Evolutionary conservation across 805 yeast genomes (phyloP), one percentile per base, ranked within the genome.

Genomic region (Candida michaelii): DNA sequence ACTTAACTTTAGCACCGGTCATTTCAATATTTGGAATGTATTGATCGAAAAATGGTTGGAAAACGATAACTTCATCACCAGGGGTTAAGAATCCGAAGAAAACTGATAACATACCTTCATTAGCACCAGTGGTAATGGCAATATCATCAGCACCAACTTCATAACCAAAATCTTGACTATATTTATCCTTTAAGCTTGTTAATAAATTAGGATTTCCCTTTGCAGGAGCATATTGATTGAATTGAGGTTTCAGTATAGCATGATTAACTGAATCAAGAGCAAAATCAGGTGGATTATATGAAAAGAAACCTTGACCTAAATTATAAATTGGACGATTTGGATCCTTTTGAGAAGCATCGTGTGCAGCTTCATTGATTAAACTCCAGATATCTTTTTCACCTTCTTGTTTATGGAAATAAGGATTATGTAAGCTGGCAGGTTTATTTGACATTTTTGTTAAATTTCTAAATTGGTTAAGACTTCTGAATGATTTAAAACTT

Each of bases 41-140:
- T 66, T 93, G 99, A 58, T 93, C 99, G 59, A 93, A 93, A 60
- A 89, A 93, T 2, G 99, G 99, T 64, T 91, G 96, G 59, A 93
- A 86, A 11, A 93, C 97, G 61, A 93, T 86, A 18, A 84, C 99
- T 63, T 93, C 99, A 56, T 93, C 99, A 16, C 95, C 97, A 1
- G 81, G 78, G 34, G 86, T 77, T 49, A 93, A 65, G 52, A 89
- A 84, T 0, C 95, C 99, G 45, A 89, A 83, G 59, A 90, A 82
- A 3, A 85, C 80, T 1, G 96, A 67, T 40, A 88, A 74, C 73
- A 93, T 86, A 27, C 97, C 98, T 66, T 93, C 98, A 57, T 93
- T 93, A 34, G 99, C 99, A 43, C 99, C 99, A 1, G 98, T 89
- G 34, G 97, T 88, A 30, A 91, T 83, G 43, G 83, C 79, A 31